Base-by-base conservation (phyloP, 305 asterid species). In the Solanum hybrid region DNA sequence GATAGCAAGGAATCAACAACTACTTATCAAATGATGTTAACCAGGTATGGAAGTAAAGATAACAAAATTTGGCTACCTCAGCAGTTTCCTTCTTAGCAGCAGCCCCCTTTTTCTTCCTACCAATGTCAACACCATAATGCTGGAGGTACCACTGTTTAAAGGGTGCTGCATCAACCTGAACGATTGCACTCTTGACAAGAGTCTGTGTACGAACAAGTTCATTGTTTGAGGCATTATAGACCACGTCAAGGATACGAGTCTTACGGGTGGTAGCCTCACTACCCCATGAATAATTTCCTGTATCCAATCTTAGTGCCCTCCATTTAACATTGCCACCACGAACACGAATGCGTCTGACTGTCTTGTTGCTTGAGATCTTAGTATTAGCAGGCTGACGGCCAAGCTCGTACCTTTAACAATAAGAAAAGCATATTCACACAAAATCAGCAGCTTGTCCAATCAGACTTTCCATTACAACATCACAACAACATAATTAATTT, bases 271-370 rank as follows among this genome's bases (percentile, higher is more conserved):
- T 89, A 4, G 97, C 97, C 76, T 93, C 96, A 78, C 96, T 93
- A 13, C 95, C 97, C 97, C 97, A 95, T 16, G 97, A 93, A 37
- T 89, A 95, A 89, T 95, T 94, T 86, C 97, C 96, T 20, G 96
- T 95, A 77, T 93, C 91, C 93, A 95, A 90, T 87, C 95, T 94
- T 92, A 94, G 87, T 26, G 96, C 97, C 86, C 97, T 91, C 97
- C 97, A 95, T 42, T 95, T 95, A 87, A 95, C 94, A 79, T 95
- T 95, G 22, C 96, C 97, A 69, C 95, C 97, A 26, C 96, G 93
- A 34, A 95, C 96, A 29, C 97, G 92, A 22, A 94, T 75, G 86
- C 94, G 92, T 42, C 96, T 88, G 6, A 94, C 96, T 0, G 94
- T 93, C 42, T 94, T 91, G 89, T 89, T 73, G 90, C 90, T 79